Conservation (phyloP, 768 basidiomycete species). For the Dacryopinax spathularia region DNA sequence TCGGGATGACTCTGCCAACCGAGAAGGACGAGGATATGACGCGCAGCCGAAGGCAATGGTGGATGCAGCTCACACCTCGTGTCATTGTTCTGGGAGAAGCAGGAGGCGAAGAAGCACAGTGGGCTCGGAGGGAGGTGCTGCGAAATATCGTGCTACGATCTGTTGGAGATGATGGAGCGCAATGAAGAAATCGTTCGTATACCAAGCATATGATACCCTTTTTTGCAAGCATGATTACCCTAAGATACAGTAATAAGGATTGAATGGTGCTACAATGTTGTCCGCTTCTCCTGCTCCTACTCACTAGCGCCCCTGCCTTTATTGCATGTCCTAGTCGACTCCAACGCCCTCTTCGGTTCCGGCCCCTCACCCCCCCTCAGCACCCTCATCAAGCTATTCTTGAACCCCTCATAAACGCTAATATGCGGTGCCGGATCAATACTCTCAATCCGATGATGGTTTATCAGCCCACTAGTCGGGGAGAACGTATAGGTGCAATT, state of each 20-base stretch:
- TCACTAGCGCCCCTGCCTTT: neutral
- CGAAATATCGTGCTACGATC: neutral
- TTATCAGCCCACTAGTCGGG: slow-evolving; percentile 46
- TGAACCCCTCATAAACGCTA: slow-evolving; percentile 49
- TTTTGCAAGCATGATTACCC: neutral
- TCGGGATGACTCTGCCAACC: slow-evolving; percentile 29
- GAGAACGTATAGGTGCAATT: slow-evolving; percentile 64
- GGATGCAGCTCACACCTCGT: slow-evolving; percentile 41
- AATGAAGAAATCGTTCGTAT: no score
- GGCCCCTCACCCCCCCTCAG: neutral
- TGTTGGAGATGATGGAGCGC: neutral
- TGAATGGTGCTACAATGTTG: neutral
- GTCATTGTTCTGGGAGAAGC: slow-evolving; percentile 35
- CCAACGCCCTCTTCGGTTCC: neutral
- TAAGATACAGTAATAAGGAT: neutral
- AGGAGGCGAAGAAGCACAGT: slow-evolving; percentile 33
- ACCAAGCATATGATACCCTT: neutral
- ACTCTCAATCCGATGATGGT: slow-evolving; percentile 53
- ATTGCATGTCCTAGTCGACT: neutral
- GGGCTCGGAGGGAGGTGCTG: slow-evolving; percentile 36
- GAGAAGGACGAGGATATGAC: neutral
- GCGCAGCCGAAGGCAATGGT: slow-evolving; percentile 23
- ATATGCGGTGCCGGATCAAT: slow-evolving; percentile 65
- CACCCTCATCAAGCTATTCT: neutral
- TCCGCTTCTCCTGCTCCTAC: neutral